Base-by-base conservation (phyloP, 129 eudicot genomes). In the Centella asiatica region DNA sequence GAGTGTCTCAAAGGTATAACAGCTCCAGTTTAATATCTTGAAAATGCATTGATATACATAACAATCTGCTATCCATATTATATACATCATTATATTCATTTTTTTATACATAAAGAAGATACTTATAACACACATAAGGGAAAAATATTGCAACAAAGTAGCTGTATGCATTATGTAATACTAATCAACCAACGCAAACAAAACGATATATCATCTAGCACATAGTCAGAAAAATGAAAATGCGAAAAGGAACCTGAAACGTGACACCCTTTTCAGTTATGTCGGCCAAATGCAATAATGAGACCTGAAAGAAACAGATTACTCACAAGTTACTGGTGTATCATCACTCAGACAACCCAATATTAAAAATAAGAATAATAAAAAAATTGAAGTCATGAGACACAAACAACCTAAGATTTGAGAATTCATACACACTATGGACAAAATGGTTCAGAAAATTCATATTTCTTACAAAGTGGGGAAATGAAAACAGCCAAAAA, bases 201-300 rank as follows among this genome's bases (percentile, higher is more conserved):
- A 19, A n/a, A n/a, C 1, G n/a, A 27, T 1, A 31, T 45, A 15
- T 10, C 45, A 57, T 32, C 66, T 32, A 46, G 44, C 44, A 44
- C 23, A 15, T 42, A 4, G n/a, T n/a, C 14, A 26, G 22, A 62
- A 44, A 28, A 17, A 0, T 14, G 26, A 73, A n/a, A n/a, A n/a
- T 52, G 33, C 15, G 44, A 49, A 57, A 53, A 39, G 31, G 67
- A 69, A 90, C 97, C 97, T 90, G 95, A 74, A 90, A 90, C 2
- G 97, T 90, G 75, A 90, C 97, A 67, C 97, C 97, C 62, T 78
- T 66, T 70, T 90, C 97, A 7, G 94, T 90, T 62, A 86, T 90
- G 70, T 90, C 95, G 25, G 97, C 97, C 80, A 90, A 81, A 76
- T 90, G 95, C 86, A 90, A 69, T 64, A 90, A 75, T 14, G 97